Evolutionary conservation across 495 filamentous ascomycete species (phyloP), one percentile per base, ranked within the genome.

Genomic region (Tuber aestivum): DNA sequence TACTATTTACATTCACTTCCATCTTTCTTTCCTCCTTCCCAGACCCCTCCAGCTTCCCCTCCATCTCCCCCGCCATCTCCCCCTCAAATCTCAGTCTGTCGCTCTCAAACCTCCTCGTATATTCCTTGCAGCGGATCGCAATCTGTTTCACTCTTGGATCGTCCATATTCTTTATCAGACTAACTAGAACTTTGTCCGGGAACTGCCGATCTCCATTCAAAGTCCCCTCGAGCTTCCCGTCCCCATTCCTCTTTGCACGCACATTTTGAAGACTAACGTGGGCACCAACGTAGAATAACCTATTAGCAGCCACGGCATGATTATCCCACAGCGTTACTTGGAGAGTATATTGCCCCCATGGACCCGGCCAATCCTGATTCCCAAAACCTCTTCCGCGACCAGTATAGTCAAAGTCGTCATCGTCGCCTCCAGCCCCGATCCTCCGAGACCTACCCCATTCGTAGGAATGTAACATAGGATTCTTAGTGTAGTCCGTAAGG

Each of bases 401-500:
- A 18, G 71, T 74, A 72, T 78, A 72, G 41, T 78, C 79, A 10
- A 75, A 70, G 35, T 76, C 73, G 38, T 72, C 79, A 3, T 71
- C 74, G 10, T 80, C 85, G 35, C 72, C 75, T 32, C 70, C 32
- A 3, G 41, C 27, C 48, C 74, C 85, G 14, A 65, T 65, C 56
- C 56, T 65, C 32, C 56, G 56, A 32, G 78, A 79, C 82, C 72
- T 84, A 81, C 45, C 83, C 76, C 86, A 87, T 35, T 84, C 85
- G 71, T 90, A 89, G 44, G 90, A 84, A 69, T 86, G 89, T 35
- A 98, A 88, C 42, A 79, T 74, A 0, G 73, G 27, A 48, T 82
- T 82, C 38, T 68, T 73, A 14, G 94, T 97, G 83, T 97, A 99
- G 83, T 99, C 95, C 0, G 93, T 94, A 27, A 97, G 82, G 83